phyloP scores from a whole-genome alignment of 306 rosid genomes.

The Quercus variabilis region DNA sequence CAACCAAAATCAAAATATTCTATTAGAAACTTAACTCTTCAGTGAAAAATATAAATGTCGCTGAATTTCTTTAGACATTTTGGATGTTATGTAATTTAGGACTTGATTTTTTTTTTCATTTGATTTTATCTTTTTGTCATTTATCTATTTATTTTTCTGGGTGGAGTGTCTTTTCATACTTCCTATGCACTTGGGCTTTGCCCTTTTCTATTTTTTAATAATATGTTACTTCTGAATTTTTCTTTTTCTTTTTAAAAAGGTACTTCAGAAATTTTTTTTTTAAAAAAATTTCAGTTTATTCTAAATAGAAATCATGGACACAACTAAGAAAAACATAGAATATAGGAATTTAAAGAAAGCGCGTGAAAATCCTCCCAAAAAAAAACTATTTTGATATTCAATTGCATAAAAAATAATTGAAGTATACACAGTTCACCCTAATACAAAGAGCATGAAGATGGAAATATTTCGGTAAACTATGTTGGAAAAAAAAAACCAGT shows the following conservation, averaged over 20 bases:
- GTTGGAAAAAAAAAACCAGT: too few relatives aligned
- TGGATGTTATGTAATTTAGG: background rate
- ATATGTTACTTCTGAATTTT: too few relatives aligned
- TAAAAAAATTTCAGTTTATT: too few relatives aligned
- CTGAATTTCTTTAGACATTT: background rate
- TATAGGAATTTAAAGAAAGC: background rate
- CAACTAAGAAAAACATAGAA: background rate
- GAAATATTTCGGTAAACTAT: background rate
- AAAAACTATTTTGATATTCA: background rate
- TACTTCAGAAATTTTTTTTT: too few relatives aligned
- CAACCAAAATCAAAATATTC: constrained; percentile 22
- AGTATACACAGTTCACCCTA: background rate
- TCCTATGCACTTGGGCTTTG: background rate
- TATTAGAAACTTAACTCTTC: constrained; percentile 10
- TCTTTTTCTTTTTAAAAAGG: too few relatives aligned
- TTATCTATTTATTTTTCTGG: background rate
- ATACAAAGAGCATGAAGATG: background rate
- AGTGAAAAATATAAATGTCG: background rate
- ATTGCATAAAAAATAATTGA: background rate
- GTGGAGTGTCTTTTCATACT: background rate
- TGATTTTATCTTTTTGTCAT: background rate
- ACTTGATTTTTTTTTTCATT: background rate
- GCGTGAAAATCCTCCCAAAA: background rate
- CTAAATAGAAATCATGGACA: background rate
- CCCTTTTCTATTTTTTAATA: too few relatives aligned